Evolutionary conservation across 2,329 filamentous ascomycete species (phyloP), one percentile per base, ranked within the genome.

Genomic region (Trichophyton verrucosum): DNA sequence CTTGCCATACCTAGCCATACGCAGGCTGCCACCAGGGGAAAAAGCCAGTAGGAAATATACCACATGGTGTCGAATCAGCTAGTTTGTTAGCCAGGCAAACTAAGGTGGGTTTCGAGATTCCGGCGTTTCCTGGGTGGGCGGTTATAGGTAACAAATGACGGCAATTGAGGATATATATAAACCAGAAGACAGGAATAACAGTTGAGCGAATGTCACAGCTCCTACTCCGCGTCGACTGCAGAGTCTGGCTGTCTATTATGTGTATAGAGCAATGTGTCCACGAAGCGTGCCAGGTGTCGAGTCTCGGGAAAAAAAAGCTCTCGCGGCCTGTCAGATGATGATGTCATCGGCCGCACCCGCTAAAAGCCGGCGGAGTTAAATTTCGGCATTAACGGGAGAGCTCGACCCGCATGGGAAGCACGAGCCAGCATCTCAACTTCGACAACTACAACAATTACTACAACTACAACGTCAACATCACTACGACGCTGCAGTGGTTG

Each of bases 11-110:
- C 78, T 62, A 82, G 70, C 81, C 81, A 82, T 70, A 79, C 76
- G 68, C 68, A 68, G n/a, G 82, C 78, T 61, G 82, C 81, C 66
- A 86, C 78, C 57, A 85, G 71, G 27, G 84, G 83, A 33, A 86
- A 77, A 33, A 83, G 70, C 82, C 75, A 78, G 62, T 76, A 76
- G 33, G 76, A 78, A 55, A 77, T 64, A 38, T 76, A 69, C 75
- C 75, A 76, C 75, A 77, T 77, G 9, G 49, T 61, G 49, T 61
- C 15, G 60, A 9, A 17, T 20, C 17, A 24, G 51, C 30, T 36
- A n/a, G 11, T 20, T 17, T 13, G 51, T 15, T 36, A n/a, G 11
- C 51, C 13, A 30, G 46, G 42, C 17, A n/a, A 36, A 20, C 33
- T 20, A n/a, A 36, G 17, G 33, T 36, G 11, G 7, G n/a, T 33